Evolutionary conservation across 495 filamentous ascomycete species (phyloP), one percentile per base, ranked within the genome.

Genomic region (Penicillium chermesinum): DNA sequence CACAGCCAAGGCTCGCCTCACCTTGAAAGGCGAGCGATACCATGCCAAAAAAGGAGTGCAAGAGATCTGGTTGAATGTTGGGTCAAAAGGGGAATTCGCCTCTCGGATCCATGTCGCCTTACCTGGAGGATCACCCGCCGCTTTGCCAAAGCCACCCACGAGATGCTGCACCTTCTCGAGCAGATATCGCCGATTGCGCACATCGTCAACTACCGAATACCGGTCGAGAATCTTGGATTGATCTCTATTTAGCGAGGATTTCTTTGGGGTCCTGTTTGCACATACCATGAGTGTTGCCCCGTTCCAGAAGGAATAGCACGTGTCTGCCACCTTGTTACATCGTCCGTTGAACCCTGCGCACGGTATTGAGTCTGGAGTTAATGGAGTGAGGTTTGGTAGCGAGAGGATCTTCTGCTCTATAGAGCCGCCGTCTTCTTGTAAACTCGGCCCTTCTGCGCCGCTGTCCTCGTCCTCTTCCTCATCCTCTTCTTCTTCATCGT

Each of bases 301-400:
- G 2, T 86, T 86, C 93, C 93, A 98, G 73, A 89, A 98, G 5
- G 79, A 82, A 65, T 98, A 97, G 66, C 93, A 98, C 1, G 91
- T 97, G 67, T 98, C 93, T 15, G 84, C 83, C 10, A 80, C 63
- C 61, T 98, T 98, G 69, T 96, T 96, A 50, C 76, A 79, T 27
- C 93, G 81, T 36, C 93, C 93, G 56, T 91, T 95, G 61, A 94
- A 88, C 17, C 88, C 91, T 6, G 78, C 75, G 50, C 70, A 80
- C 38, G 61, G 73, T 63, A 74, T 67, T 53, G 53, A 62, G 35
- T 58, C 53, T 42, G 36, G 68, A 40, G 47, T 64, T 34, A 38
- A 65, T 34, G 49, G 47, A 41, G 54, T 37, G 41, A 80, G 53
- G 32, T 52, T 47, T 30, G 73, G 57, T 32, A 78, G 62, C 21